A percentile compares a stretch with the other conserved stretches of the same genome.
These are phyloP conservation scores for Chlorella sp. DNA, from an alignment of 139 green algal genomes.

Conservation along the genomic window DNA sequence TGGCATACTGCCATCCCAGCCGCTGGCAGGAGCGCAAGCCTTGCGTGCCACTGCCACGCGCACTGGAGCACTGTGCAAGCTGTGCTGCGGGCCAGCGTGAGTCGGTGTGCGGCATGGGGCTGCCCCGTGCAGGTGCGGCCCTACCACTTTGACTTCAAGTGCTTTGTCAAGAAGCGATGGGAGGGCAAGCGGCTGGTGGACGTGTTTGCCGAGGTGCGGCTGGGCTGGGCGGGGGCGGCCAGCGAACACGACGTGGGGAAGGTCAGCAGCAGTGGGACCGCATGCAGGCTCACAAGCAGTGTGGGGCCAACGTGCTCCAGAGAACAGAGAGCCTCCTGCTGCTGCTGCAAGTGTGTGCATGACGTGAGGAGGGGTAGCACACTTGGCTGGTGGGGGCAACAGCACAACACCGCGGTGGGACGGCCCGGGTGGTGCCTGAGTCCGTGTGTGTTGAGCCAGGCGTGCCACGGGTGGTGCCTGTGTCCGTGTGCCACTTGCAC, in stretches of 20 bases:
- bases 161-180: slow-evolving; percentile 64
- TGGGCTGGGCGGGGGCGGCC: too few relatives aligned
- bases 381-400: too few relatives aligned
- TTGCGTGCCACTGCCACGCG: background rate
- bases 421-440: too few relatives aligned
- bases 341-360: too few relatives aligned
- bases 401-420: too few relatives aligned
- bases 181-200: slow-evolving; percentile 58
- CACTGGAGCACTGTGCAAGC: background rate
- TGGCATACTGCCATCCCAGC: background rate
- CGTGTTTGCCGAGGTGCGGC: slow-evolving; percentile 50
- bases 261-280: too few relatives aligned
- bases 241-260: too few relatives aligned
- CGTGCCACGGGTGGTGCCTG: background rate
- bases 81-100: background rate
- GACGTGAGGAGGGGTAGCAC: too few relatives aligned
- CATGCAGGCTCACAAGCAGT: too few relatives aligned
- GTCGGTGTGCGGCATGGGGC: background rate
- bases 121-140: slow-evolving; percentile 55
- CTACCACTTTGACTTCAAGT: slow-evolving; percentile 85
- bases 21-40: background rate
- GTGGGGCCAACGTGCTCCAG: too few relatives aligned
- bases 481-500: background rate
- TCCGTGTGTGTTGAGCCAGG: too few relatives aligned
- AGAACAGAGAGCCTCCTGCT: too few relatives aligned